Conservation (phyloP, 1,284 basidiomycete genomes). For the Ustilago sp. region DNA sequence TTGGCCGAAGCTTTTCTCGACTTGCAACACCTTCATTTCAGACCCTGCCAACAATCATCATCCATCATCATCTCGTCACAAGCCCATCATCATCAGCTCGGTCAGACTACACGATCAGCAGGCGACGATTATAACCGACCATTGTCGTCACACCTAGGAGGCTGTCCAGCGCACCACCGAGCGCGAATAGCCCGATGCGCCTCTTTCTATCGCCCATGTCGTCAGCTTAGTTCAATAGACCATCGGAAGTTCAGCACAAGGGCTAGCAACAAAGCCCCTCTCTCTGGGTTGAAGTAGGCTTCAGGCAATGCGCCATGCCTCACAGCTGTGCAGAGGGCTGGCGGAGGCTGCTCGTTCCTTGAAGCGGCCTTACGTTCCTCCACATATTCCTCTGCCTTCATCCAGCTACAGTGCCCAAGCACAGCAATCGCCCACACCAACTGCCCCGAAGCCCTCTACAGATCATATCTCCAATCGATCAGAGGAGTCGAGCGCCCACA, state of each 20-base stretch:
- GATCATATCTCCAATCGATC: background rate
- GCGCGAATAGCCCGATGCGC: background rate
- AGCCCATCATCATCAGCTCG: background rate
- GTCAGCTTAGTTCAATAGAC: background rate
- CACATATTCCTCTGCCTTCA: slow-evolving; percentile 42
- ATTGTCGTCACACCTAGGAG: background rate
- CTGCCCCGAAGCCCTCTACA: background rate
- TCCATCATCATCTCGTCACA: background rate
- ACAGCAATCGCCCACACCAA: background rate
- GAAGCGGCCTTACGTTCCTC: slow-evolving; percentile 37
- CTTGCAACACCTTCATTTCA: slow-evolving; percentile 22
- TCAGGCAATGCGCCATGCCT: slow-evolving; percentile 38
- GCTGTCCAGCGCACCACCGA: background rate
- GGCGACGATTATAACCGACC: background rate
- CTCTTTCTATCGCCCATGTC: slow-evolving; percentile 1
- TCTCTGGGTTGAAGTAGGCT: slow-evolving; percentile 2
- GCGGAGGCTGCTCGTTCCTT: slow-evolving; percentile 31
- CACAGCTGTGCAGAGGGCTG: slow-evolving; percentile 40
- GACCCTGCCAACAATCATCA: slow-evolving; percentile 19
- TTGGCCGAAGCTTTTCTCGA: slow-evolving; percentile 22
- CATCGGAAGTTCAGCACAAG: background rate
- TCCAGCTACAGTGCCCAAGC: slow-evolving; percentile 26
- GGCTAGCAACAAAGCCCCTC: slow-evolving; percentile 12
- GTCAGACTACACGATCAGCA: background rate
- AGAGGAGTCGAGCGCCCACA: background rate